phyloP scores from a whole-genome alignment of 2,329 filamentous ascomycete genomes.

The Arthrobotrys conoides region DNA sequence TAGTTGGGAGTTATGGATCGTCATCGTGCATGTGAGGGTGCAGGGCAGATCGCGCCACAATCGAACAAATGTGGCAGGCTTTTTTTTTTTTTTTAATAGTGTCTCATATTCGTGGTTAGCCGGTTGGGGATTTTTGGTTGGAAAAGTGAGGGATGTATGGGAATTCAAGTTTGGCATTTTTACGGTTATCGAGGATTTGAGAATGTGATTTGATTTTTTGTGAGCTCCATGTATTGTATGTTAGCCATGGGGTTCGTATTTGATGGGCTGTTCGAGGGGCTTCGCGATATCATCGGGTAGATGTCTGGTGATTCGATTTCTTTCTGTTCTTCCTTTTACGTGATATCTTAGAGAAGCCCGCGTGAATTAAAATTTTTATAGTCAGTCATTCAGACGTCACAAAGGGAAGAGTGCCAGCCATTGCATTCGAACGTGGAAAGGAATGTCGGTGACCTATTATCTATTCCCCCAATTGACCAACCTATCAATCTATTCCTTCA shows the following conservation, averaged over 20 bases:
- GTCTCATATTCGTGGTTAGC: conserved; percentile 1
- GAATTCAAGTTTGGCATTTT: background rate
- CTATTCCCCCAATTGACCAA: too few relatives aligned
- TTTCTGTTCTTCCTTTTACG: background rate
- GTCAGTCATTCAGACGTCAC: too few relatives aligned
- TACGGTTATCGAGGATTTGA: background rate
- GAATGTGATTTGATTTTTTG: too few relatives aligned
- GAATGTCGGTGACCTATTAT: too few relatives aligned
- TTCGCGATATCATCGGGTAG: background rate
- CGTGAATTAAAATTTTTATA: background rate
- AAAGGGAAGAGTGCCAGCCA: too few relatives aligned
- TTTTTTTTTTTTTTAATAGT: too few relatives aligned
- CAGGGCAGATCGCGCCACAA: conserved; percentile 28
- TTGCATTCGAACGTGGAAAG: too few relatives aligned
- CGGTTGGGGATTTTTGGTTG: background rate
- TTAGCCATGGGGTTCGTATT: conserved; percentile 1
- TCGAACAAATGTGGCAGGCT: conserved; percentile 20
- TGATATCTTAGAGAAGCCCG: background rate
- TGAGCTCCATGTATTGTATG: too few relatives aligned
- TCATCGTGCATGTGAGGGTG: conserved; percentile 22
- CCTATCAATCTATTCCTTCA: too few relatives aligned
- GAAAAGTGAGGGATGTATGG: conserved; percentile 2
- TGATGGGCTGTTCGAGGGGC: background rate
- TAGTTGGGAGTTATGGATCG: conserved; percentile 22
- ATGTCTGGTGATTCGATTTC: background rate